These are phyloP conservation scores for Colletotrichum sp. DNA, from an alignment of 2,329 filamentous ascomycete species.

Conservation along the genomic window DNA sequence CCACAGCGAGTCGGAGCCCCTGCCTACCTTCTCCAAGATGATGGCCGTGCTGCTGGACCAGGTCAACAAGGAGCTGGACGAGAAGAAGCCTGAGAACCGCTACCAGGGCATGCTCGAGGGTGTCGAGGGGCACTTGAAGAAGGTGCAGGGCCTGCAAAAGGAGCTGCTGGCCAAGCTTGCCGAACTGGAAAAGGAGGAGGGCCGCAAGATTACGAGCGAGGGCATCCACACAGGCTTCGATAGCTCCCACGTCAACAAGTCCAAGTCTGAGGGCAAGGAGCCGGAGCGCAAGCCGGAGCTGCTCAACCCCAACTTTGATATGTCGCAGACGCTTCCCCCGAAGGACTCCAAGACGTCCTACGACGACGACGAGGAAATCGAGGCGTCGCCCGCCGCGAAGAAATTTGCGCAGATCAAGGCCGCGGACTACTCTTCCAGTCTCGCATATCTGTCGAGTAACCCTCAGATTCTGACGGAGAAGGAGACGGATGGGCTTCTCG, in stretches of 20 bases:
- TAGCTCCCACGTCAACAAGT: slow-evolving; percentile 79
- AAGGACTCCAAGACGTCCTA: slow-evolving; percentile 47
- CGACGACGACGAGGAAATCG: slow-evolving; percentile 74
- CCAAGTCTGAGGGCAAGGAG: slow-evolving; percentile 48
- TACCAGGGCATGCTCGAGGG: slow-evolving; percentile 81
- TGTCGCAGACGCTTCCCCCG: slow-evolving; percentile 18
- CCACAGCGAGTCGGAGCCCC: slow-evolving; percentile 73
- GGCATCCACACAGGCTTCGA: slow-evolving; percentile 88
- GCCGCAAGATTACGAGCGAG: slow-evolving; percentile 92
- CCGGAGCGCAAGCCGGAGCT: slow-evolving; percentile 68
- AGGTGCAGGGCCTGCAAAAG: slow-evolving; percentile 79
- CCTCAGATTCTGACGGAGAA: slow-evolving; percentile 80
- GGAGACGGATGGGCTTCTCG: slow-evolving; percentile 88
- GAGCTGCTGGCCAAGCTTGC: slow-evolving; percentile 77
- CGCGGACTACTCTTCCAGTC: slow-evolving; percentile 74
- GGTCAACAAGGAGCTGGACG: slow-evolving; percentile 84
- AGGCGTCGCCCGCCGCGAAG: slow-evolving; percentile 79
- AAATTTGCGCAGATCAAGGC: slow-evolving; percentile 80
- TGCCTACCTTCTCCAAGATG: slow-evolving; percentile 94
- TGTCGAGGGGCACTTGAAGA: slow-evolving; percentile 75
- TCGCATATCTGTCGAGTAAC: slow-evolving; percentile 80
- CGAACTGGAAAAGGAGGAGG: slow-evolving; percentile 84
- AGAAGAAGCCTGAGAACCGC: slow-evolving; percentile 69
- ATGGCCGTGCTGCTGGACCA: slow-evolving; percentile 96
- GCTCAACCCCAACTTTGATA: slow-evolving; percentile 68